A percentile compares a stretch with the other conserved stretches of the same genome.
Evolutionary conservation across 139 green algal genomes (phyloP).

Genomic region (Trebouxia sp.): DNA sequence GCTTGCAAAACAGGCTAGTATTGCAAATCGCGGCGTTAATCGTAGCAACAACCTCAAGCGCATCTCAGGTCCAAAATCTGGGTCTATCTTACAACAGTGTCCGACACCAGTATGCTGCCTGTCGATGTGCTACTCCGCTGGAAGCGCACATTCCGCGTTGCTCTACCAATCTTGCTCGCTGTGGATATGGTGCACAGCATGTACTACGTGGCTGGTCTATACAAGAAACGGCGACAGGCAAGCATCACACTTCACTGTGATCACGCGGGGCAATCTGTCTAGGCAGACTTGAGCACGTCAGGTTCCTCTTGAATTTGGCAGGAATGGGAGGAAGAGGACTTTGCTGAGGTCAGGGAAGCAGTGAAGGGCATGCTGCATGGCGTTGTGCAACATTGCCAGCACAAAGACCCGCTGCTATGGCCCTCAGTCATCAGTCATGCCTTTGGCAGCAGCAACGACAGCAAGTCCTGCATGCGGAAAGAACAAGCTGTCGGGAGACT

Average conservation of each 20-base stretch:
- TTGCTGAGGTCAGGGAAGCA: neutral
- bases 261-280: neutral
- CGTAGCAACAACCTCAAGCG: neutral
- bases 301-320: neutral
- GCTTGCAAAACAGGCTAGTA: neutral
- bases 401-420: constrained; percentile 2
- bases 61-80: no score
- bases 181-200: constrained; percentile 26
- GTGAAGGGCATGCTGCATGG: neutral
- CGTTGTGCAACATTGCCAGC: neutral
- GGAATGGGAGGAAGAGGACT: constrained; percentile 22
- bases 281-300: neutral
- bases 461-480: neutral
- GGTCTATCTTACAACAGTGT: no score
- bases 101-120: neutral
- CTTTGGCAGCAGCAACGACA: neutral
- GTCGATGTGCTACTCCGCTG: neutral
- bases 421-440: neutral
- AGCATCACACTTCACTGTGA: no score
- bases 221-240: neutral
- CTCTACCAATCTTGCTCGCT: constrained; percentile 1
- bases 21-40: neutral
- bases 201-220: neutral
- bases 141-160: neutral
- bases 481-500: neutral